Evolutionary conservation across 495 filamentous ascomycete genomes (phyloP), one percentile per base, ranked within the genome.

Genomic region (Saxispiralis lemnorum): DNA sequence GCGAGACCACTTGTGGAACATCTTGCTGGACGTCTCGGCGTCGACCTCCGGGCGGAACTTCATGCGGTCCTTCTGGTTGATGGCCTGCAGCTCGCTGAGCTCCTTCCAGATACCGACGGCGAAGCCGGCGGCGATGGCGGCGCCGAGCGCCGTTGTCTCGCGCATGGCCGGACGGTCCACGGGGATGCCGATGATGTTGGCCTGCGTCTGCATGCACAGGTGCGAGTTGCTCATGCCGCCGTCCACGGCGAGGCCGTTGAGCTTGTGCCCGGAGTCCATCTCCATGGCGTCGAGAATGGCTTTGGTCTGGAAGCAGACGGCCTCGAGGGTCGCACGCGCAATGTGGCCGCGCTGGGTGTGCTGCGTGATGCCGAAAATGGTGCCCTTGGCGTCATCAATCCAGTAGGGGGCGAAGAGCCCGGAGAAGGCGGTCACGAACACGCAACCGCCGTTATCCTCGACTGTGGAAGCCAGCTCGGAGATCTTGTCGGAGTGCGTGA

Each of bases 401-500:
- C 88, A 96, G 59, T 94, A 94, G n/a, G 88, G 88, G 14, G 88
- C 88, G 60, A 94, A 94, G 1, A 96, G 69, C 47, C 88, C 88
- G 65, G 82, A 89, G 60, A 96, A 96, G 1, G 88, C 88, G 24
- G 88, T 94, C 38, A 96, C 88, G 55, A 96, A 96, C 6, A 92
- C 72, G 31, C 87, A 83, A 18, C 88, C 88, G 47, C 88, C 88
- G 46, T 76, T 94, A 51, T 96, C 83, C n/a, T 77, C 58, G 0
- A 94, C 88, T 1, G 72, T 79, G 39, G 71, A 73, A 7, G 88
- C 88, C 36, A 94, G 62, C 41, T 88, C 79, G 45, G 73, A 83
- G 54, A 96, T 81, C 58, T 89, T 76, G 47, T 71, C 69, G 0
- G 83, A 84, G 47, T 80, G 66, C 19, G 74, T 68, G 54, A 82